Base-by-base conservation (phyloP, 1,284 basidiomycete genomes). In the Boletus mariae region DNA sequence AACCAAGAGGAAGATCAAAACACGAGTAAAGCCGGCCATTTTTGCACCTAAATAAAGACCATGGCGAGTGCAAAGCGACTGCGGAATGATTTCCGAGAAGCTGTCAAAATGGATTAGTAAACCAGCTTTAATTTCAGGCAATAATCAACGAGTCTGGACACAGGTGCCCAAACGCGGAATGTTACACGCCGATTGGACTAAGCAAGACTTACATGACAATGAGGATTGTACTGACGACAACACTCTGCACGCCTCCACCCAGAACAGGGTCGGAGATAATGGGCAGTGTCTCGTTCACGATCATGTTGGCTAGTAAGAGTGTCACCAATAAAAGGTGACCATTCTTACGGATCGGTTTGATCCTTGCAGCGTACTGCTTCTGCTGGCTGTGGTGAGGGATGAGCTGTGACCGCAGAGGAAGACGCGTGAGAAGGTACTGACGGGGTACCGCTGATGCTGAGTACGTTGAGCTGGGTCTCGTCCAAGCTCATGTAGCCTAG, bases 401-500 rank as follows among this genome's bases (percentile, higher is more conserved):
- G 12, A 50, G 37, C 45, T 31, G 29, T 12, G 11, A 5, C 1
- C 26, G 9, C 3, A 50, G 13, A 28, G 37, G 6, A 38, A 47
- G 2, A 11, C 4, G 42, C 1, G 20, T 8, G 3, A 12, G 28
- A 12, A 32, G 9, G 25, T 5, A 79, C 87, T 57, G 61, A 90
- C 78, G 86, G 80, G 17, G 88, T 90, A 23, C 93, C 93, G 54
- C 89, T 90, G 52, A 92, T 84, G 57, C 86, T 83, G 11, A 96
- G 75, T 2, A 96, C 94, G 64, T 90, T 87, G 37, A 96, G 79
- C 76, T 95, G 92, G 20, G 93, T 96, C 71, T 91, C 90, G 72
- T 95, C 94, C 62, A 96, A 79, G 62, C 88, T 92, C 90, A 96
- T 94, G 71, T 95, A 95, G 10, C 93, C 94, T 48, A 91, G 74